Evolutionary conservation across 257 asterid species (phyloP).

Genomic region (Sherardia arvensis): DNA sequence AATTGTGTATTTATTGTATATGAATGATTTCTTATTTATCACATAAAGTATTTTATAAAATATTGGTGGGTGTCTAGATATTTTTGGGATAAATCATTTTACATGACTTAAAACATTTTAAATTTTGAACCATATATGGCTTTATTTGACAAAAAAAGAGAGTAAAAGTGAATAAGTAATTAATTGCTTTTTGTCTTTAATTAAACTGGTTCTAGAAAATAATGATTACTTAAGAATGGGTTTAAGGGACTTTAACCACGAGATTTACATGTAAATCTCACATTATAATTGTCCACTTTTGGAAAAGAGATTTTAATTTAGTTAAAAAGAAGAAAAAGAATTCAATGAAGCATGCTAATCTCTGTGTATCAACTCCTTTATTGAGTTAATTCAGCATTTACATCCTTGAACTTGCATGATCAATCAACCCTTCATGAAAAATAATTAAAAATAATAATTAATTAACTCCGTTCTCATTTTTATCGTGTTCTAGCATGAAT

Average conservation of each 20-base stretch:
- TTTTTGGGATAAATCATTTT: neutral
- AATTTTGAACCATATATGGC: too few relatives aligned
- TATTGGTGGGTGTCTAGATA: neutral
- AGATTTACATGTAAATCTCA: slow-evolving; percentile 12
- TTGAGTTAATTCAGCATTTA: too few relatives aligned
- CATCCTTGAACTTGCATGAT: too few relatives aligned
- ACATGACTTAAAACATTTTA: too few relatives aligned
- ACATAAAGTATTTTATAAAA: too few relatives aligned
- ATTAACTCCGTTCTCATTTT: neutral
- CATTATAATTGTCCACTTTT: slow-evolving; percentile 12
- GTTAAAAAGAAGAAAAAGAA: neutral
- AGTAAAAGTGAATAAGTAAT: too few relatives aligned
- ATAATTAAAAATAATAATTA: too few relatives aligned
- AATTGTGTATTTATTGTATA: neutral
- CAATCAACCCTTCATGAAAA: too few relatives aligned
- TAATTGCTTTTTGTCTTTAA: neutral
- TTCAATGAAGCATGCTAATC: neutral
- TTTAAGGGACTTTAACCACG: neutral
- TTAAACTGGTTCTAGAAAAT: too few relatives aligned
- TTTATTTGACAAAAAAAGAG: too few relatives aligned
- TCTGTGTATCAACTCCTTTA: neutral
- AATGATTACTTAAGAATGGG: neutral
- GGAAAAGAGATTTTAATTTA: neutral
- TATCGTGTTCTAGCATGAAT: neutral
- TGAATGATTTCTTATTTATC: neutral